These are phyloP conservation scores for Beauveria sp. DNA, from an alignment of 2,329 filamentous ascomycete species.

Conservation along the genomic window DNA sequence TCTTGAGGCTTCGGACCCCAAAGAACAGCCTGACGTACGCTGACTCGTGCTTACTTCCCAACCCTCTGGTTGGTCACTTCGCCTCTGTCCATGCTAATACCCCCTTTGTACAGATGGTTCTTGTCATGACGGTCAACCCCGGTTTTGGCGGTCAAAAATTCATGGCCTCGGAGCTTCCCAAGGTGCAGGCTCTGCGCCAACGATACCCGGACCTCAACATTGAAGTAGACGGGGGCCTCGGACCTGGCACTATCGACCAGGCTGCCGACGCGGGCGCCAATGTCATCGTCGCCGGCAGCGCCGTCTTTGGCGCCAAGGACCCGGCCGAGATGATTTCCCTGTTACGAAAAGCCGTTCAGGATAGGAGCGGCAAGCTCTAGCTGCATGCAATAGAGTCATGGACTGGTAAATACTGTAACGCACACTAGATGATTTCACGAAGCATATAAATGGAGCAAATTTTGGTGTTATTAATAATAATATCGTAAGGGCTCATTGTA, in stretches of 20 bases:
- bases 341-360: constrained; percentile 72
- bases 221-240: constrained; percentile 91
- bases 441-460: constrained; percentile 1
- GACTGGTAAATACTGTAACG: neutral
- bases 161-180: constrained; percentile 90
- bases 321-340: constrained; percentile 79
- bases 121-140: constrained; percentile 96
- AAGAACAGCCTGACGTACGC: constrained; percentile 83
- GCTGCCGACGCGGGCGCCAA: constrained; percentile 94
- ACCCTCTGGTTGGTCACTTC: neutral
- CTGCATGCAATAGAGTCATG: neutral
- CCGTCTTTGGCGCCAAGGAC: constrained; percentile 88
- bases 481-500: neutral
- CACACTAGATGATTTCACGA: neutral
- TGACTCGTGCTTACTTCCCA: neutral
- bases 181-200: constrained; percentile 75
- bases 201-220: constrained; percentile 91
- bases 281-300: constrained; percentile 94
- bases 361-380: constrained; percentile 35
- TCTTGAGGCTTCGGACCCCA: constrained; percentile 61
- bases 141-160: constrained; percentile 98
- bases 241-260: constrained; percentile 81
- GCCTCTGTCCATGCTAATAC: neutral
- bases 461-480: neutral
- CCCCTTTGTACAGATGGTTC: constrained; percentile 66